phyloP scores from a whole-genome alignment of 2,329 filamentous ascomycete species.

The Colletotrichum musicola region DNA sequence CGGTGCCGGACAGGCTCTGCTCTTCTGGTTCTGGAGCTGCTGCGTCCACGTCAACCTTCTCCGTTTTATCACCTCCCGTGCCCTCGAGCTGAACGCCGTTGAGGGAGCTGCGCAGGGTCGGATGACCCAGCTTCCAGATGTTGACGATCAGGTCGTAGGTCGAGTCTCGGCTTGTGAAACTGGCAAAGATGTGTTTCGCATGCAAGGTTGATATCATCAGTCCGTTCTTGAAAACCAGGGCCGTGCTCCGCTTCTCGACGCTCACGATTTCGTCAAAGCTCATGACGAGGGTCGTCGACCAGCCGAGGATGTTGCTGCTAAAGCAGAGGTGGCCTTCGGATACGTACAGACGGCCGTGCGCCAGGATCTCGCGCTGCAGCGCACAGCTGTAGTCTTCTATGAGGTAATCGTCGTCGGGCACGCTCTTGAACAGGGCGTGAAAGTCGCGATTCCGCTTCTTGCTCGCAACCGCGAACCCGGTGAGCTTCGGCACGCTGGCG shows the following conservation, averaged over 20 bases:
- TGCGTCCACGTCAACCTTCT: conserved; percentile 73
- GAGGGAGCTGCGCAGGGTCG: conserved; percentile 88
- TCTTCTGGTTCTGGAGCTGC: conserved; percentile 50
- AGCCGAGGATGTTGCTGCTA: conserved; percentile 98
- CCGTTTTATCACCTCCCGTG: conserved; percentile 89
- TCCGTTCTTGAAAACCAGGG: conserved; percentile 95
- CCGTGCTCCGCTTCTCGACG: conserved; percentile 96
- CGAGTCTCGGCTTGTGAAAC: conserved; percentile 92
- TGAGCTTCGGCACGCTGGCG: conserved; percentile 78
- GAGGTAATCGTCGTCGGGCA: conserved; percentile 96
- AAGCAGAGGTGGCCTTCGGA: conserved; percentile 98
- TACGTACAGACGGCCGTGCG: conserved; percentile 93
- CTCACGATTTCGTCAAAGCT: conserved; percentile 98
- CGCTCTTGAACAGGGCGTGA: conserved; percentile 92
- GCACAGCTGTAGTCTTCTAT: conserved; percentile 99
- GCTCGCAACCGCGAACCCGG: conserved; percentile 95
- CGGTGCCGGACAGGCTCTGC: conserved; percentile 67
- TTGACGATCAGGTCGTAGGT: conserved; percentile 98
- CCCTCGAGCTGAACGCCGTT: conserved; percentile 89
- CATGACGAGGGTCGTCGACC: conserved; percentile 97
- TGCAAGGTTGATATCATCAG: conserved; percentile 97
- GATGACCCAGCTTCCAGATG: conserved; percentile 98
- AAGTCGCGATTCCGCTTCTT: conserved; percentile 98
- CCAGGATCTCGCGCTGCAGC: conserved; percentile 92
- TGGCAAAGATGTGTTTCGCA: conserved; percentile 95